Percentiles rank a stretch among this genome's conserved stretches.
These are phyloP conservation scores for Xylariaceae sp. DNA, from an alignment of 2,329 filamentous ascomycete species.

Conservation along the genomic window DNA sequence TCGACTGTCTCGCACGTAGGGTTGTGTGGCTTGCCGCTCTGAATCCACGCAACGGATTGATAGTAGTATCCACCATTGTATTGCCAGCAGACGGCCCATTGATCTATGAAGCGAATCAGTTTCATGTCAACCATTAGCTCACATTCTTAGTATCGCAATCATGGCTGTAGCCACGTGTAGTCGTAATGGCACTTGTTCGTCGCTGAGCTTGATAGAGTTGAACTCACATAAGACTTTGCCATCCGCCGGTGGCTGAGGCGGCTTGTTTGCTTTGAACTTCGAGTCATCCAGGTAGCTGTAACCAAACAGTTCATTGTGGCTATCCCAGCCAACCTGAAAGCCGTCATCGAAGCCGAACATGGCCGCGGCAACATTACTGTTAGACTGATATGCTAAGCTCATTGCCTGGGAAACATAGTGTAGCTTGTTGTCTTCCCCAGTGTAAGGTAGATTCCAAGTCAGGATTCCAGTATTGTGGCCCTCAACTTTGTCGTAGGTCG, in stretches of 20 bases:
- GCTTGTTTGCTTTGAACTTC: conserved; percentile 20
- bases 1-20: conserved; percentile 33
- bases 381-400: conserved; percentile 19
- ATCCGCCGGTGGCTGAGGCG: conserved; percentile 6
- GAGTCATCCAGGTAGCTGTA: conserved; percentile 27
- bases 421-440: conserved; percentile 8
- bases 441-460: conserved; percentile 28
- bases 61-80: conserved; percentile 31
- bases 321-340: conserved; percentile 28
- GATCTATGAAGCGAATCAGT: conserved; percentile 17
- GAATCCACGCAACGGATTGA: conserved; percentile 31
- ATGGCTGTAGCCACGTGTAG: too few relatives aligned
- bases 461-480: conserved; percentile 24
- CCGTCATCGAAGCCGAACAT: conserved; percentile 20
- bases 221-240: conserved; percentile 21
- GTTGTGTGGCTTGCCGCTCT: conserved; percentile 28
- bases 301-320: conserved; percentile 26
- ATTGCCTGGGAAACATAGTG: conserved; percentile 17
- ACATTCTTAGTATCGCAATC: too few relatives aligned
- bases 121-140: not conserved
- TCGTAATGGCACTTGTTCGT: too few relatives aligned
- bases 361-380: conserved; percentile 30
- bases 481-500: conserved; percentile 14
- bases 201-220: not conserved
- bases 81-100: conserved; percentile 24